Evolutionary conservation across 192 early-diverging fungal species (phyloP).

Genomic region (Coemansia sp.): DNA sequence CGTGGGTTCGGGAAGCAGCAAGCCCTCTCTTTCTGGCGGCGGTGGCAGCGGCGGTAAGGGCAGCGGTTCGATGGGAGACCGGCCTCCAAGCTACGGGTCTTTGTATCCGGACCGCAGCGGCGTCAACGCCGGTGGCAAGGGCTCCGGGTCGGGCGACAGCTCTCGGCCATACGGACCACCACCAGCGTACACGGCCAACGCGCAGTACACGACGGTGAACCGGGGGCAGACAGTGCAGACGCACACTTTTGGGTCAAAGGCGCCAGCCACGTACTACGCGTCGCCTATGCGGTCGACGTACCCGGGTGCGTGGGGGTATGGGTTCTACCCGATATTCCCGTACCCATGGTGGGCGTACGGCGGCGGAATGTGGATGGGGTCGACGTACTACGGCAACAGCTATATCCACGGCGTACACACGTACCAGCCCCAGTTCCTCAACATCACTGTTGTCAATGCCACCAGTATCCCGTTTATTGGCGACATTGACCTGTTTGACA

Average conservation of each 20-base stretch:
- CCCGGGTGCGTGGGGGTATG: constrained; percentile 53
- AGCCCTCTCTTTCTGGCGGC: constrained; percentile 24
- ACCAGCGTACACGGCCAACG: constrained; percentile 43
- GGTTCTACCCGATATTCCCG: constrained; percentile 50
- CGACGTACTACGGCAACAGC: constrained; percentile 17
- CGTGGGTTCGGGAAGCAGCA: constrained; percentile 16
- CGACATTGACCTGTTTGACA: constrained; percentile 39
- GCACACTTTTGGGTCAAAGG: constrained; percentile 17
- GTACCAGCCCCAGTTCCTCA: constrained; percentile 41
- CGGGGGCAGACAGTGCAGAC: constrained; percentile 38
- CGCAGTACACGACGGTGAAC: constrained; percentile 27
- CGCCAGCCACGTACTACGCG: constrained; percentile 46
- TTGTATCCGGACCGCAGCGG: constrained; percentile 36
- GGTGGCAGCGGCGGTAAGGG: constrained; percentile 38
- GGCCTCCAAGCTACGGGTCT: constrained; percentile 45
- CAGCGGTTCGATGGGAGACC: constrained; percentile 35
- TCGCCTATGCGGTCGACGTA: constrained; percentile 30
- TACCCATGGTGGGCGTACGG: constrained; percentile 56
- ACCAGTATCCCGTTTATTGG: constrained; percentile 38
- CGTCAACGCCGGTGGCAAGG: constrained; percentile 38
- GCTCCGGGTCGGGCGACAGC: constrained; percentile 25
- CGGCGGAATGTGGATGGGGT: constrained; percentile 21
- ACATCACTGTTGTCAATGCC: constrained; percentile 40
- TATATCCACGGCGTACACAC: constrained; percentile 35
- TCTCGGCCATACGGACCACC: constrained; percentile 34